Evolutionary conservation across 352 stramenopile genomes (phyloP).

Genomic region (Pythium dissimile): DNA sequence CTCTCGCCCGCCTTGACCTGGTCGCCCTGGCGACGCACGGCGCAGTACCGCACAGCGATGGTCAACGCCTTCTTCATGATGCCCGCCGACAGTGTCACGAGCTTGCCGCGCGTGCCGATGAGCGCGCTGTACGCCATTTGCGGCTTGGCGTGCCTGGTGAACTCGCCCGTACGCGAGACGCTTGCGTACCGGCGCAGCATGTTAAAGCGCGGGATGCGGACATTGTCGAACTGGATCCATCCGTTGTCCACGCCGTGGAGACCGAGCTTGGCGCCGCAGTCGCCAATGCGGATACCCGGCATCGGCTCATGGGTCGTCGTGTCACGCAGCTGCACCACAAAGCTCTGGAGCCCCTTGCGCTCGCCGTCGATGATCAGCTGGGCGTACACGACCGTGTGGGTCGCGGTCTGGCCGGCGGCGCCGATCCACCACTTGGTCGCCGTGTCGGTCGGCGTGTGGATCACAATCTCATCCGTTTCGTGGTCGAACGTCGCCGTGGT

Average conservation of each 20-base stretch:
- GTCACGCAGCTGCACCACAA: slow-evolving; percentile 94
- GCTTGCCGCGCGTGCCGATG: slow-evolving; percentile 69
- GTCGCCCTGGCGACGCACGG: slow-evolving; percentile 87
- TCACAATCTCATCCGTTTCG: slow-evolving; percentile 88
- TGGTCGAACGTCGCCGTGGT: slow-evolving; percentile 94
- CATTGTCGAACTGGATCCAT: slow-evolving; percentile 73
- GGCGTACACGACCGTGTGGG: slow-evolving; percentile 94
- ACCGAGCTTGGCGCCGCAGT: slow-evolving; percentile 69
- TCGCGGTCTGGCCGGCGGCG: slow-evolving; percentile 90
- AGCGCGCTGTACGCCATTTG: slow-evolving; percentile 73
- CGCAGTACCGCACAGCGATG: slow-evolving; percentile 92
- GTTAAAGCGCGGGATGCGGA: slow-evolving; percentile 67
- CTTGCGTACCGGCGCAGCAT: slow-evolving; percentile 73
- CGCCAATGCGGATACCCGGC: slow-evolving; percentile 53
- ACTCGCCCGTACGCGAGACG: slow-evolving; percentile 62
- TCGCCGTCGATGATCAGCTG: slow-evolving; percentile 79
- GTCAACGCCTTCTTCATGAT: slow-evolving; percentile 90
- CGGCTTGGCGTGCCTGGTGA: slow-evolving; percentile 58
- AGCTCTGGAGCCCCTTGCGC: slow-evolving; percentile 93
- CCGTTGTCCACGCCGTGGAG: slow-evolving; percentile 77
- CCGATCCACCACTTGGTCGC: slow-evolving; percentile 97
- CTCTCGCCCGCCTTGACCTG: slow-evolving; percentile 74
- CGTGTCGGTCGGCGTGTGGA: slow-evolving; percentile 95
- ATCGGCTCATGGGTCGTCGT: slow-evolving; percentile 58
- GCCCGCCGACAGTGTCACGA: slow-evolving; percentile 65